These are phyloP conservation scores for Backusella sp. DNA, from an alignment of 192 early-diverging fungal genomes.

Conservation along the genomic window DNA sequence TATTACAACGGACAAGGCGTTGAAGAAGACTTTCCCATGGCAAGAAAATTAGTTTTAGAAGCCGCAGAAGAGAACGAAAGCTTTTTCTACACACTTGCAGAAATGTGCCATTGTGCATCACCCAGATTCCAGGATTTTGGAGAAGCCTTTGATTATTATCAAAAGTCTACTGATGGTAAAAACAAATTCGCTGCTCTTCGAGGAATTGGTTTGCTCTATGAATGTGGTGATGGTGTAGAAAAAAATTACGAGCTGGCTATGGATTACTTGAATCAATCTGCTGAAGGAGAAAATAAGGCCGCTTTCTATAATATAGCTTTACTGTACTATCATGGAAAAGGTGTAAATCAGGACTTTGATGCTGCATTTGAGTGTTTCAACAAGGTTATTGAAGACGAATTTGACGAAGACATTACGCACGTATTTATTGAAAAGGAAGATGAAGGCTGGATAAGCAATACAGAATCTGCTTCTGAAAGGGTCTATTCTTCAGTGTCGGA, in stretches of 20 bases:
- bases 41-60: too few relatives aligned
- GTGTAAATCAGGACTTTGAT: neutral
- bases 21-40: too few relatives aligned
- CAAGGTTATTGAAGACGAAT: neutral
- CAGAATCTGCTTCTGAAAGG: neutral
- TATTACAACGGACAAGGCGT: too few relatives aligned
- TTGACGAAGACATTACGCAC: neutral
- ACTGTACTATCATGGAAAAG: neutral
- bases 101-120: neutral
- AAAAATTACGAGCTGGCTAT: neutral
- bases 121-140: neutral
- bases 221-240: neutral
- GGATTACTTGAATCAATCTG: neutral
- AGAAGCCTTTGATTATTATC: neutral
- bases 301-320: neutral
- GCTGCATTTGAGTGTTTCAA: neutral
- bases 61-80: too few relatives aligned
- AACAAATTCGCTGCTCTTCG: neutral
- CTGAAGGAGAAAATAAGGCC: neutral
- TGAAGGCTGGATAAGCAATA: neutral
- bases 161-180: neutral
- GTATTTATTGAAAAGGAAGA: neutral
- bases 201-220: neutral
- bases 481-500: constrained; percentile 16
- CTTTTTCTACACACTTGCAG: neutral